phyloP scores from a whole-genome alignment of 768 basidiomycete species.

The Pulveroboletus frians region DNA sequence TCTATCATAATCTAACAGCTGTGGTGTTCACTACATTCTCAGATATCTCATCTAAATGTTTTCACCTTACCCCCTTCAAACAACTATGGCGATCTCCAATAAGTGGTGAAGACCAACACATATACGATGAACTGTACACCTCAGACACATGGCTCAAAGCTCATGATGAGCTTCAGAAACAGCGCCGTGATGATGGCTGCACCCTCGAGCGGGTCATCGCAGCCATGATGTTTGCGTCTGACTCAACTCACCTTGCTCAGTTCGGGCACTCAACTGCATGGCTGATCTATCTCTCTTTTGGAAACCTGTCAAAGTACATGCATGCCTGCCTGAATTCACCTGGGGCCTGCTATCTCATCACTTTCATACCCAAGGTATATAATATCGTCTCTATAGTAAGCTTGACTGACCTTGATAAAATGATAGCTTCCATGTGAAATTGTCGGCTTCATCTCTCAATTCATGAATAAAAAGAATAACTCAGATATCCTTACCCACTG shows the following conservation, averaged over 20 bases:
- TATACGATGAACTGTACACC: conserved; percentile 23
- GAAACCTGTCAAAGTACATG: too few relatives aligned
- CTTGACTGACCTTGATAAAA: too few relatives aligned
- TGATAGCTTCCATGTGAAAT: too few relatives aligned
- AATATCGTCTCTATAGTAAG: too few relatives aligned
- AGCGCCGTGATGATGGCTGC: conserved; percentile 7
- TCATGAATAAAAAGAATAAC: too few relatives aligned
- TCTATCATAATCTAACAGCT: background rate
- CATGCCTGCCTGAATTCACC: too few relatives aligned
- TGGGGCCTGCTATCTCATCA: too few relatives aligned
- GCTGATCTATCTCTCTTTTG: background rate
- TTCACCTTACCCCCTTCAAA: conserved; percentile 24
- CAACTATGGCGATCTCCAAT: conserved; percentile 6
- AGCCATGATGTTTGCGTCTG: conserved; percentile 17
- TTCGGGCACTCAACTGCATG: conserved; percentile 10
- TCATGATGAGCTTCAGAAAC: conserved; percentile 18
- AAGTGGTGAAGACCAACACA: background rate
- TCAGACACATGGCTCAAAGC: conserved; percentile 19
- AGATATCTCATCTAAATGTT: background rate
- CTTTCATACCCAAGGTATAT: too few relatives aligned
- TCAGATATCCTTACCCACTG: too few relatives aligned
- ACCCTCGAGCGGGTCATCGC: conserved; percentile 9
- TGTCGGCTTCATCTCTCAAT: too few relatives aligned
- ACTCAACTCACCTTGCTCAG: conserved; percentile 11
- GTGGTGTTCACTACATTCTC: conserved; percentile 8